Percentiles rank a stretch among this genome's conserved stretches.
Conservation (phyloP, 2,329 filamentous ascomycete genomes). For the Sphaerulina vaccinii region DNA sequence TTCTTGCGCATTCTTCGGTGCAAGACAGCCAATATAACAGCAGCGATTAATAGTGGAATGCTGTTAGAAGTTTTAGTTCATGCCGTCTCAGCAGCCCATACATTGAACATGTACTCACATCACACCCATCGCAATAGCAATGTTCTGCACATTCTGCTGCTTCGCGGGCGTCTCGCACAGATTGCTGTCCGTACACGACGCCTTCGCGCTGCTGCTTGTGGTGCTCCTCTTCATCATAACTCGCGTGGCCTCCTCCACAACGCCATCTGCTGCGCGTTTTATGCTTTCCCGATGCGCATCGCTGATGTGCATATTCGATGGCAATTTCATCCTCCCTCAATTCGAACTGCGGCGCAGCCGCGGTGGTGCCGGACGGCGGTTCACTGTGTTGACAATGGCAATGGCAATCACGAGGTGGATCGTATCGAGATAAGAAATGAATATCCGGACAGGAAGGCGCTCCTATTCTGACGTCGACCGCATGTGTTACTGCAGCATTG, state of each 20-base stretch:
- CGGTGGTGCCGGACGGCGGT: slow-evolving; percentile 9
- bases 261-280: slow-evolving; percentile 23
- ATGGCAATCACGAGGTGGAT: slow-evolving; percentile 1
- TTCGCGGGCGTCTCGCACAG: slow-evolving; percentile 33
- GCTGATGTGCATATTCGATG: slow-evolving; percentile 3
- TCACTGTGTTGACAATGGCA: not conserved
- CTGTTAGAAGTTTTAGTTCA: slow-evolving; percentile 47
- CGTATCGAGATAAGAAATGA: slow-evolving; percentile 1
- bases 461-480: slow-evolving; percentile 10
- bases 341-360: slow-evolving; percentile 1
- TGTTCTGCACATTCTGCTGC: slow-evolving; percentile 28
- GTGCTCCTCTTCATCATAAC: slow-evolving; percentile 25
- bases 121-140: slow-evolving; percentile 38
- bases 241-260: slow-evolving; percentile 25
- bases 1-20: slow-evolving; percentile 75
- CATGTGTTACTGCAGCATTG: not conserved
- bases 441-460: not conserved
- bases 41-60: slow-evolving; percentile 69
- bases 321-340: slow-evolving; percentile 12
- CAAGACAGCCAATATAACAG: slow-evolving; percentile 69
- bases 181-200: slow-evolving; percentile 24
- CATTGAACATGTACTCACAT: slow-evolving; percentile 31
- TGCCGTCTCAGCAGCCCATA: slow-evolving; percentile 20
- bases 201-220: slow-evolving; percentile 16
- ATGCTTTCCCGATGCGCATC: slow-evolving; percentile 13